phyloP scores from a whole-genome alignment of 1,284 basidiomycete genomes.

The Clitocybe nebularis region DNA sequence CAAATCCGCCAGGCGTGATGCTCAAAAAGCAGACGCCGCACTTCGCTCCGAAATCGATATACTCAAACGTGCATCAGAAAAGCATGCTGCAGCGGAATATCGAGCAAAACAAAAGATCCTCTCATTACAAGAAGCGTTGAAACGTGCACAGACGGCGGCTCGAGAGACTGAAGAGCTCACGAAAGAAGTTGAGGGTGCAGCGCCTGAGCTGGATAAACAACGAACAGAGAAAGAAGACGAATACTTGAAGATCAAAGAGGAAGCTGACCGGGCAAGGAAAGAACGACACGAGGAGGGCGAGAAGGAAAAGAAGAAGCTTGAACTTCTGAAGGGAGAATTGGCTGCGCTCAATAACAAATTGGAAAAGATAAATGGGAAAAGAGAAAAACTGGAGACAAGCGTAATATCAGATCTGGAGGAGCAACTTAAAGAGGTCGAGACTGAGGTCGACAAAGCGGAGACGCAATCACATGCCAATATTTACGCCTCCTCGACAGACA shows the following conservation, averaged over 20 bases:
- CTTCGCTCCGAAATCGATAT: conserved; percentile 73
- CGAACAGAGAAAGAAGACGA: conserved; percentile 45
- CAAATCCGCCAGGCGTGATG: conserved; percentile 65
- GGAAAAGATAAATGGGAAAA: conserved; percentile 50
- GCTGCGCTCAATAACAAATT: conserved; percentile 41
- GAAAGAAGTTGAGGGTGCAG: conserved; percentile 44
- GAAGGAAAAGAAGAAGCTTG: conserved; percentile 55
- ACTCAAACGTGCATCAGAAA: conserved; percentile 70
- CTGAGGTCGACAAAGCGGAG: conserved; percentile 46
- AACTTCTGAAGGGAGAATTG: conserved; percentile 47
- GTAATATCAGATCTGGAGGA: conserved; percentile 52
- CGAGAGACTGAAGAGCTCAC: conserved; percentile 51
- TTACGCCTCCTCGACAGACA: conserved; percentile 16
- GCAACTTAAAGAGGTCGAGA: conserved; percentile 44
- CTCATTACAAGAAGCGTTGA: conserved; percentile 73
- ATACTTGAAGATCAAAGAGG: conserved; percentile 39
- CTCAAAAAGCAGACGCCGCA: conserved; percentile 70
- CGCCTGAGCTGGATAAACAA: conserved; percentile 44
- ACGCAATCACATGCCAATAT: conserved; percentile 25
- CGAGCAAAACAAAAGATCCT: conserved; percentile 71
- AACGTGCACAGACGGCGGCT: conserved; percentile 58
- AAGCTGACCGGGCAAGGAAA: conserved; percentile 39
- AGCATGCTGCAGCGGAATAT: conserved; percentile 58
- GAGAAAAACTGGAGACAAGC: conserved; percentile 47
- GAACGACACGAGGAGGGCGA: conserved; percentile 50